phyloP scores from a whole-genome alignment of 805 yeast species.

The Saccharomycopsis oosterbeekiorum region DNA sequence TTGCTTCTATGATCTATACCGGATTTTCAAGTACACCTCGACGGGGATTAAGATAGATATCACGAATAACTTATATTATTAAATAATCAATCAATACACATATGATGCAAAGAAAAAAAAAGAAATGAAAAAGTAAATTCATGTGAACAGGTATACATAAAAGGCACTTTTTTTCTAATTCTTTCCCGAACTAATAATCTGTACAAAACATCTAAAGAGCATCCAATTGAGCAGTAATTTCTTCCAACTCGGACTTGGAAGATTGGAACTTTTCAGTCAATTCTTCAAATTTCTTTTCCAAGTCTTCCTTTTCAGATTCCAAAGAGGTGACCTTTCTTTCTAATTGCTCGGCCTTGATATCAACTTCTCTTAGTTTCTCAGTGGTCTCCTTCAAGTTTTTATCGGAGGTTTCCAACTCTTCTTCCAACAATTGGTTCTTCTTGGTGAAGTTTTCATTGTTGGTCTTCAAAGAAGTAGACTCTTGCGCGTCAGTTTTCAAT shows the following conservation, averaged over 20 bases:
- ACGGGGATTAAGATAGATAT: no score
- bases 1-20: no score
- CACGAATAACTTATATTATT: no score
- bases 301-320: slow-evolving; percentile 84
- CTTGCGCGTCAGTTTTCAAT: slow-evolving; percentile 81
- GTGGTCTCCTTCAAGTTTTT: slow-evolving; percentile 87
- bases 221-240: slow-evolving; percentile 93
- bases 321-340: slow-evolving; percentile 88
- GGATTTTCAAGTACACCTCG: no score
- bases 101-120: neutral
- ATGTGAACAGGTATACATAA: no score
- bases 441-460: slow-evolving; percentile 85
- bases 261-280: slow-evolving; percentile 68
- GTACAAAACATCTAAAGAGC: slow-evolving; percentile 20
- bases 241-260: slow-evolving; percentile 91
- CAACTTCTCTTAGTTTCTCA: slow-evolving; percentile 88
- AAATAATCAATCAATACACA: no score
- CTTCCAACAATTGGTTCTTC: slow-evolving; percentile 82
- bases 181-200: no score
- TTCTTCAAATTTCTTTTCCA: slow-evolving; percentile 88
- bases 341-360: slow-evolving; percentile 90
- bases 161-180: no score
- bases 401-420: slow-evolving; percentile 85
- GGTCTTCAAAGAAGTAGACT: slow-evolving; percentile 77
- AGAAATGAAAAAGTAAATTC: neutral